Conservation (phyloP, 2,329 filamentous ascomycete genomes). For the Botrytis paeoniae region DNA sequence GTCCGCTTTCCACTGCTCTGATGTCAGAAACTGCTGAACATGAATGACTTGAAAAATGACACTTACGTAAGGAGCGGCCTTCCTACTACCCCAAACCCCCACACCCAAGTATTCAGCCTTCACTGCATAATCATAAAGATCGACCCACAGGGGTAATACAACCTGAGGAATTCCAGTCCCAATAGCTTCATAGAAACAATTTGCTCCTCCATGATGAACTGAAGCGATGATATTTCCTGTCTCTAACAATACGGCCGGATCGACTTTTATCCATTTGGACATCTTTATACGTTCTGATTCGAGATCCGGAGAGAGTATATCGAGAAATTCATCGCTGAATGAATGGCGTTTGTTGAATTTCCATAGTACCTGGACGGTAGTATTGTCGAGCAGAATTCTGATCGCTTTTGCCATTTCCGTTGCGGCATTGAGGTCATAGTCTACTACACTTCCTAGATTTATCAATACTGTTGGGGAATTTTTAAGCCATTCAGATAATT, state of each 20-base stretch:
- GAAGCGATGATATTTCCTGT: conserved; percentile 37
- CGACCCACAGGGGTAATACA: conserved; percentile 45
- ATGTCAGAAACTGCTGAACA: background rate
- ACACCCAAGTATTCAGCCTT: conserved; percentile 43
- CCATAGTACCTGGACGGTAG: conserved; percentile 36
- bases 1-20: background rate
- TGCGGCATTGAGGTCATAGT: conserved; percentile 32
- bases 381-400: conserved; percentile 36
- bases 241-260: conserved; percentile 33
- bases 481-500: conserved; percentile 43
- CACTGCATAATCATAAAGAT: conserved; percentile 45
- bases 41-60: background rate
- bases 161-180: conserved; percentile 45
- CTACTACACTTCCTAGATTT: conserved; percentile 43
- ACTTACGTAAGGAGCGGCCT: background rate
- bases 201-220: conserved; percentile 42
- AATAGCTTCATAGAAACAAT: conserved; percentile 43
- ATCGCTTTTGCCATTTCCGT: conserved; percentile 42
- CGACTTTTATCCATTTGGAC: conserved; percentile 16
- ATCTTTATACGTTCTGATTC: conserved; percentile 19
- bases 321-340: conserved; percentile 19
- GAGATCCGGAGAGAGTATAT: background rate
- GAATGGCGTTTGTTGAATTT: conserved; percentile 31
- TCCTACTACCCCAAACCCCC: conserved; percentile 36
- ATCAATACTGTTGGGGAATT: conserved; percentile 44